Percentiles rank a stretch among this genome's conserved stretches.
Evolutionary conservation across 495 filamentous ascomycete genomes (phyloP).

Genomic region (Symbiotaphrina buchneri): DNA sequence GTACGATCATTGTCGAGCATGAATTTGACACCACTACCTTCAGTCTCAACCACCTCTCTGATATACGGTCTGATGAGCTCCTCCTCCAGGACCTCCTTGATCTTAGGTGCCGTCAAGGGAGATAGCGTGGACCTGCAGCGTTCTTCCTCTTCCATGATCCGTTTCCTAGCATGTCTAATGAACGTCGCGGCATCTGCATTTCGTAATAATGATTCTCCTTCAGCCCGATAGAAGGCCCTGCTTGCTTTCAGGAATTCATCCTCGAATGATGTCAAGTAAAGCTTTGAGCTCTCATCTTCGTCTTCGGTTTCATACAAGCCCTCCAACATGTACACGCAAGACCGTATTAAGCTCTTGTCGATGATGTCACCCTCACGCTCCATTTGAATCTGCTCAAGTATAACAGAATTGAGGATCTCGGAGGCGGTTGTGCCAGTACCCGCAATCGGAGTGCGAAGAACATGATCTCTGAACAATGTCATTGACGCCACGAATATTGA

Average conservation of each 20-base stretch:
- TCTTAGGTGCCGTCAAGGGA: conserved; percentile 42
- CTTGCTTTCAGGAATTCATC: conserved; percentile 50
- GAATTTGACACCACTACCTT: conserved; percentile 56
- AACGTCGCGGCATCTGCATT: conserved; percentile 65
- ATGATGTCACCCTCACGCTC: conserved; percentile 82
- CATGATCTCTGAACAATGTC: conserved; percentile 65
- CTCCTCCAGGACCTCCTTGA: conserved; percentile 53
- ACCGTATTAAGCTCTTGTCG: conserved; percentile 58
- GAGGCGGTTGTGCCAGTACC: conserved; percentile 24
- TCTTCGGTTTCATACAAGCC: conserved; percentile 60
- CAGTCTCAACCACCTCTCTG: conserved; percentile 59
- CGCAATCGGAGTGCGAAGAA: conserved; percentile 33
- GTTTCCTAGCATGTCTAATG: conserved; percentile 50
- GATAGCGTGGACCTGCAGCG: conserved; percentile 64
- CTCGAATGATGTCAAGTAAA: conserved; percentile 76
- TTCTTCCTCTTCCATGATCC: conserved; percentile 59
- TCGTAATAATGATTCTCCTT: conserved; percentile 50
- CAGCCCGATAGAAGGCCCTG: conserved; percentile 45
- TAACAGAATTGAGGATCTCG: conserved; percentile 52
- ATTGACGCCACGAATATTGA: conserved; percentile 70
- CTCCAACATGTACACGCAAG: conserved; percentile 80
- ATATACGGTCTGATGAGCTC: conserved; percentile 59
- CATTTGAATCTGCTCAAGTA: conserved; percentile 80
- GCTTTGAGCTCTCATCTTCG: conserved; percentile 50
- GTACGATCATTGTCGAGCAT: conserved; percentile 85